A percentile compares a stretch with the other conserved stretches of the same genome.
Evolutionary conservation across 768 basidiomycete genomes (phyloP).

Genomic region (Suillus lakei): DNA sequence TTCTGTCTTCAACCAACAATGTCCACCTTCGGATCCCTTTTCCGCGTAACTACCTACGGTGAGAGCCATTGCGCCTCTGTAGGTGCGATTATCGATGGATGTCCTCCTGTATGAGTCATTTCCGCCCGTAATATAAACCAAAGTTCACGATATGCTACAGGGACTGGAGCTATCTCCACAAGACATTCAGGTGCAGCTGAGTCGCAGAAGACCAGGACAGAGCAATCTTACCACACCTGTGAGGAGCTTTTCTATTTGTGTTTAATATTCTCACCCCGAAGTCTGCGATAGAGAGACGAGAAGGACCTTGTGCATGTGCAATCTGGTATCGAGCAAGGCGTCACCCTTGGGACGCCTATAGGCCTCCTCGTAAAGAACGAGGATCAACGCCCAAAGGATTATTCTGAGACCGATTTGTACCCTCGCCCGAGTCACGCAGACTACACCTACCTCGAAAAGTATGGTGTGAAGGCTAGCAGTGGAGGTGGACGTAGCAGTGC

Average conservation of each 20-base stretch:
- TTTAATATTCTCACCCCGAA: constrained; percentile 7
- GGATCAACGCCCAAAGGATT: constrained; percentile 98
- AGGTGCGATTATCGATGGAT: constrained; percentile 96
- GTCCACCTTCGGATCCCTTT: constrained; percentile 93
- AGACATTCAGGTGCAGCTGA: constrained; percentile 92
- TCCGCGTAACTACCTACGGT: constrained; percentile 96
- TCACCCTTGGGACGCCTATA: constrained; percentile 97
- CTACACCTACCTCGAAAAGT: constrained; percentile 97
- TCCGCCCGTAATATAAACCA: constrained; percentile 8
- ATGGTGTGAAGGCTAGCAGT: constrained; percentile 95
- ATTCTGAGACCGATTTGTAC: constrained; percentile 97
- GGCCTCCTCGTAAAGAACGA: constrained; percentile 97
- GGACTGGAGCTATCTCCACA: constrained; percentile 78
- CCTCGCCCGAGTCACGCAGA: constrained; percentile 98
- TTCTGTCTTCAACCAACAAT: constrained; percentile 45
- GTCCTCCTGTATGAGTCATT: constrained; percentile 77
- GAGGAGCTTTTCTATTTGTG: constrained; percentile 33
- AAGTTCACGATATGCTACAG: constrained; percentile 44
- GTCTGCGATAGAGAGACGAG: constrained; percentile 80
- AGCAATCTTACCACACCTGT: constrained; percentile 96
- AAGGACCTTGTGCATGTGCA: constrained; percentile 94
- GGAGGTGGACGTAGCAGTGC: constrained; percentile 96
- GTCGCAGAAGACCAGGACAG: constrained; percentile 92
- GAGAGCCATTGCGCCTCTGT: constrained; percentile 98
- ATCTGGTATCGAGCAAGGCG: constrained; percentile 91